phyloP scores from a whole-genome alignment of 331 rosid genomes.

The Stylosanthes scabra region DNA sequence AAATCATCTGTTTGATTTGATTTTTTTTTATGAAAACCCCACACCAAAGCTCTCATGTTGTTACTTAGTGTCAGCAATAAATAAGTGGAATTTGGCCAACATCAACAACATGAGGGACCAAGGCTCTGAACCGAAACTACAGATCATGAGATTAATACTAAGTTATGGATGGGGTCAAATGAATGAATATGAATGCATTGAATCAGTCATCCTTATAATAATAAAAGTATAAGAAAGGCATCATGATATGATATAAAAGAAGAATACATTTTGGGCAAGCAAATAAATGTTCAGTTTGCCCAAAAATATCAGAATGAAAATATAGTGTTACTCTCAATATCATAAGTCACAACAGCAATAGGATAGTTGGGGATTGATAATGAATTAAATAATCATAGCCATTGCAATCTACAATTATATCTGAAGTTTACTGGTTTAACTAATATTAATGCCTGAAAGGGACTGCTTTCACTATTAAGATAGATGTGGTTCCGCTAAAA shows the following conservation, averaged over 20 bases:
- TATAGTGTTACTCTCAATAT: not conserved
- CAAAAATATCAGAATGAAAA: not conserved
- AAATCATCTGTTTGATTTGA: too few relatives aligned
- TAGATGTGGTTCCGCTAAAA: too few relatives aligned
- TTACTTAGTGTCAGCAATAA: slow-evolving; percentile 27
- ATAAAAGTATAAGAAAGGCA: slow-evolving; percentile 6
- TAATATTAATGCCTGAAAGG: too few relatives aligned
- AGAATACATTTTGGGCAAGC: not conserved
- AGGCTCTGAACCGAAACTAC: slow-evolving; percentile 21
- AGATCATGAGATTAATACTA: not conserved
- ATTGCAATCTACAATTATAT: not conserved
- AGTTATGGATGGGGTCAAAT: slow-evolving; percentile 34
- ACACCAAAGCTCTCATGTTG: slow-evolving; percentile 4
- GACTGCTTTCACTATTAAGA: too few relatives aligned
- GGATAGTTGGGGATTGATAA: not conserved
- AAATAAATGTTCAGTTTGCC: slow-evolving; percentile 10
- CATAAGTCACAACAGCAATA: not conserved
- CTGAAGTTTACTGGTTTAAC: too few relatives aligned
- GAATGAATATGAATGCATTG: slow-evolving; percentile 44
- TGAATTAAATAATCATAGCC: not conserved
- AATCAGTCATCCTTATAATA: slow-evolving; percentile 25
- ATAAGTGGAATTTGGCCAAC: slow-evolving; percentile 20
- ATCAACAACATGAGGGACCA: slow-evolving; percentile 34
- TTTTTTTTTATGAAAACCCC: not conserved
- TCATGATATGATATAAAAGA: not conserved